phyloP scores from a whole-genome alignment of 1,139 yeast species.

The Entelexis sorbosivorans region DNA sequence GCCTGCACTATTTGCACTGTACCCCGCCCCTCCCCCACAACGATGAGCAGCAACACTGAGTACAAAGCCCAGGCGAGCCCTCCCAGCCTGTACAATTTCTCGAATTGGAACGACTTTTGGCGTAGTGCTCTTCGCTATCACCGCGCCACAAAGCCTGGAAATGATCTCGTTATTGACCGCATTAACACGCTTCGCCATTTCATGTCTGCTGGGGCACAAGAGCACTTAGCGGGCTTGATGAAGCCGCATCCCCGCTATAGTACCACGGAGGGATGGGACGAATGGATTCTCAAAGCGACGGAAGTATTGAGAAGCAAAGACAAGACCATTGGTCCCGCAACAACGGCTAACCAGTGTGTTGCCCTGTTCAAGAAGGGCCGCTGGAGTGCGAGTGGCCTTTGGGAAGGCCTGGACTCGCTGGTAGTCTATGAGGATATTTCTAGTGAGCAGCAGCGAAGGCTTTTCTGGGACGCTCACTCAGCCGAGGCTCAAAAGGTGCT shows the following conservation, averaged over 20 bases:
- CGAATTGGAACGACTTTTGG: neutral
- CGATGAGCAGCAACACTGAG: too few species aligned
- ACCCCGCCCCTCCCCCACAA: too few species aligned
- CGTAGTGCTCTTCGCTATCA: neutral
- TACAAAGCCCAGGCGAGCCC: too few species aligned
- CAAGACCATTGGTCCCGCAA: neutral
- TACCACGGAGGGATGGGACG: neutral
- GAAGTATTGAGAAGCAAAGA: neutral
- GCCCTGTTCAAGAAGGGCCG: neutral
- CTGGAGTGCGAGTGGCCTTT: neutral
- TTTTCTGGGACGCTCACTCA: neutral
- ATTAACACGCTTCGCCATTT: neutral
- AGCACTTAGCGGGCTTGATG: neutral
- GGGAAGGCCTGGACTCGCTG: neutral
- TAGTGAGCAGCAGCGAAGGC: neutral
- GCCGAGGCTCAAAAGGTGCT: neutral
- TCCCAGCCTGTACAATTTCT: neutral
- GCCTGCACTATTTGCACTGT: too few species aligned
- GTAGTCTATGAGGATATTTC: neutral
- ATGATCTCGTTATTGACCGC: neutral
- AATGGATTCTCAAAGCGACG: neutral
- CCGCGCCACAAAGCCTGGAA: neutral
- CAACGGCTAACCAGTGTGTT: neutral
- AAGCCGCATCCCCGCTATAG: neutral
- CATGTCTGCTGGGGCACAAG: neutral